Evolutionary conservation across 2,329 filamentous ascomycete species (phyloP).

Genomic region (Fusarium sp.): DNA sequence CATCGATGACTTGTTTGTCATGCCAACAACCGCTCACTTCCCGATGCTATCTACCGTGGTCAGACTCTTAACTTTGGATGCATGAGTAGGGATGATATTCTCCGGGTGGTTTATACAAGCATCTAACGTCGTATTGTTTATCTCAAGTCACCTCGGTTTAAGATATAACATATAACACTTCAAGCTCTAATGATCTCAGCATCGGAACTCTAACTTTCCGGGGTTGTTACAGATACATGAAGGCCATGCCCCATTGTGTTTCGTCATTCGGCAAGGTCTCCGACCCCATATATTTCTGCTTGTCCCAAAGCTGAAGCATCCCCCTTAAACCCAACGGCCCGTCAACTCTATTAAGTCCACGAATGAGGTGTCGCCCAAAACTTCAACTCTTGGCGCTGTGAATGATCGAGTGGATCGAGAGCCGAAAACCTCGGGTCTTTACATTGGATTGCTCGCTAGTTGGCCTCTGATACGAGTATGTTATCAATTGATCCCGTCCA

Average conservation of each 20-base stretch:
- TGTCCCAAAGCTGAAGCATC: constrained; percentile 28
- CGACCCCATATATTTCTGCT: constrained; percentile 32
- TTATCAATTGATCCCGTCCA: constrained; percentile 27
- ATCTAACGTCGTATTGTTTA: constrained; percentile 3
- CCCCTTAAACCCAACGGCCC: constrained; percentile 21
- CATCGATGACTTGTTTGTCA: constrained; percentile 1
- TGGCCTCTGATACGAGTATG: constrained; percentile 21
- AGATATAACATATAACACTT: constrained; percentile 17
- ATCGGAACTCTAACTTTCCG: constrained; percentile 36
- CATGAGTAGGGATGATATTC: constrained; percentile 3
- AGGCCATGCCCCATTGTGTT: constrained; percentile 26
- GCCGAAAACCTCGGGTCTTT: constrained; percentile 15
- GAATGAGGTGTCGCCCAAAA: constrained; percentile 33
- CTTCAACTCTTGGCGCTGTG: constrained; percentile 6
- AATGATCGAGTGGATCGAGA: constrained; percentile 16
- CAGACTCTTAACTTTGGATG: constrained; percentile 5
- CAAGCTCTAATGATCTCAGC: constrained; percentile 27
- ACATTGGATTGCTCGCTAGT: constrained; percentile 4
- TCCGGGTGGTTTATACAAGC: constrained; percentile 1
- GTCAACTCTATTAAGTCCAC: constrained; percentile 32
- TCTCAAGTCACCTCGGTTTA: constrained; percentile 8
- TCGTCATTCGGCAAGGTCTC: constrained; percentile 37
- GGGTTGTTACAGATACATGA: constrained; percentile 42
- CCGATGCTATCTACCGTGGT: constrained; percentile 2
- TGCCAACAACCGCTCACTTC: constrained; percentile 15